phyloP scores from a whole-genome alignment of 2,329 filamentous ascomycete species.

The Bipolaris gigantea region DNA sequence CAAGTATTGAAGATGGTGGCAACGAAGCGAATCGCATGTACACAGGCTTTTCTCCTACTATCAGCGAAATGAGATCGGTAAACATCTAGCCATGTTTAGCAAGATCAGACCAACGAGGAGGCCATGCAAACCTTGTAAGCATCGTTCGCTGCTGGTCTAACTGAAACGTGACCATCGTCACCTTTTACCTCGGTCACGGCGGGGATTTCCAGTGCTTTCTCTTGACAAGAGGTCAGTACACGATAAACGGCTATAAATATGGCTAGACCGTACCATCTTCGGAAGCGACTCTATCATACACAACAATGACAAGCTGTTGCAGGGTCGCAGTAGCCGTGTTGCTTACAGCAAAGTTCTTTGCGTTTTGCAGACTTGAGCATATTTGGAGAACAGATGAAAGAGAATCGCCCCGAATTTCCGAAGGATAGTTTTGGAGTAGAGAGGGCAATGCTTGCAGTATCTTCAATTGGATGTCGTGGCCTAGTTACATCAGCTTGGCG shows the following conservation, averaged over 20 bases:
- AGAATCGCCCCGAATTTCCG: conserved; percentile 77
- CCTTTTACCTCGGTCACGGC: conserved; percentile 68
- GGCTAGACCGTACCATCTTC: conserved; percentile 69
- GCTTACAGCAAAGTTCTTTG: conserved; percentile 90
- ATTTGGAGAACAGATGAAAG: conserved; percentile 83
- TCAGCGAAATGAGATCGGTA: conserved; percentile 84
- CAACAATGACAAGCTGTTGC: conserved; percentile 87
- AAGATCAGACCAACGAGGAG: neutral
- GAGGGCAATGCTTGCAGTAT: conserved; percentile 90
- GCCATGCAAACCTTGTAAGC: conserved; percentile 66
- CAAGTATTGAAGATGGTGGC: conserved; percentile 80
- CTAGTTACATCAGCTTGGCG: conserved; percentile 40
- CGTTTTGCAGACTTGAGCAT: conserved; percentile 86
- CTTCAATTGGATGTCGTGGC: conserved; percentile 90
- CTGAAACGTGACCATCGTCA: conserved; percentile 64
- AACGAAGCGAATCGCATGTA: conserved; percentile 80
- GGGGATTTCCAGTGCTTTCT: conserved; percentile 54
- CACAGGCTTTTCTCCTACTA: conserved; percentile 79
- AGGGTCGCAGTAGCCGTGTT: conserved; percentile 96
- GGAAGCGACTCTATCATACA: conserved; percentile 85
- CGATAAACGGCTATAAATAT: neutral
- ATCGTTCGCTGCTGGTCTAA: conserved; percentile 79
- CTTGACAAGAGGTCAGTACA: conserved; percentile 23
- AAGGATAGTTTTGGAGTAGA: conserved; percentile 84
- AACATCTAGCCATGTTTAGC: conserved; percentile 63